Evolutionary conservation across 2,329 filamentous ascomycete genomes (phyloP).

Genomic region (Trichophyton verrucosum): DNA sequence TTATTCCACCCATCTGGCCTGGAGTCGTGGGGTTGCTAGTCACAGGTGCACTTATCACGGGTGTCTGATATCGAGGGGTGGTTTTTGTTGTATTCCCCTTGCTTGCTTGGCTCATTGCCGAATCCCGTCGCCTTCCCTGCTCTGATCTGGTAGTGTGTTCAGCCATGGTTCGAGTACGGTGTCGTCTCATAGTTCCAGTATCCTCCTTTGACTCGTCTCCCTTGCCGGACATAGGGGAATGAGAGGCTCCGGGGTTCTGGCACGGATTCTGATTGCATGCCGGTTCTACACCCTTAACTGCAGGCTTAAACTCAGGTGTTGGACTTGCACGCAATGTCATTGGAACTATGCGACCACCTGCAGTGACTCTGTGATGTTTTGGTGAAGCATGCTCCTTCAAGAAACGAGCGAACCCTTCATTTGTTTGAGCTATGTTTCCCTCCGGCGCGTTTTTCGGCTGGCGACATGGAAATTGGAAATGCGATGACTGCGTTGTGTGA

Average conservation of each 20-base stretch:
- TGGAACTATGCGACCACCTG: constrained; percentile 38
- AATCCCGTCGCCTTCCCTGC: neutral
- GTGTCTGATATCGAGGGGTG: neutral
- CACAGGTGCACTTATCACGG: neutral
- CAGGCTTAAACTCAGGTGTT: constrained; percentile 27
- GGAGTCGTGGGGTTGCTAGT: neutral
- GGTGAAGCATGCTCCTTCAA: constrained; percentile 37
- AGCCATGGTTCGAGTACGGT: neutral
- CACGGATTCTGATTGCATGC: neutral
- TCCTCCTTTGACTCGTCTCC: neutral
- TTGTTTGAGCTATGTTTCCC: constrained; percentile 22
- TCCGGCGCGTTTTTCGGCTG: constrained; percentile 26
- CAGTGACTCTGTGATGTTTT: constrained; percentile 38
- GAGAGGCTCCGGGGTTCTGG: neutral
- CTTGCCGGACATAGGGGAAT: neutral
- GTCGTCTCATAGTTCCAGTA: neutral
- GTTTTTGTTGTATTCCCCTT: neutral
- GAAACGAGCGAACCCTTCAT: constrained; percentile 36
- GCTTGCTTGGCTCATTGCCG: neutral
- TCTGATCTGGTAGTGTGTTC: neutral
- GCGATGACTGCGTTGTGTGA: constrained; percentile 11
- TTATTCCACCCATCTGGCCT: neutral
- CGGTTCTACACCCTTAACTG: constrained; percentile 7
- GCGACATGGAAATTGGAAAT: constrained; percentile 17
- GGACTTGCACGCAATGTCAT: constrained; percentile 26